Base-by-base conservation (phyloP, 768 basidiomycete species). In the Russula olivacea region DNA sequence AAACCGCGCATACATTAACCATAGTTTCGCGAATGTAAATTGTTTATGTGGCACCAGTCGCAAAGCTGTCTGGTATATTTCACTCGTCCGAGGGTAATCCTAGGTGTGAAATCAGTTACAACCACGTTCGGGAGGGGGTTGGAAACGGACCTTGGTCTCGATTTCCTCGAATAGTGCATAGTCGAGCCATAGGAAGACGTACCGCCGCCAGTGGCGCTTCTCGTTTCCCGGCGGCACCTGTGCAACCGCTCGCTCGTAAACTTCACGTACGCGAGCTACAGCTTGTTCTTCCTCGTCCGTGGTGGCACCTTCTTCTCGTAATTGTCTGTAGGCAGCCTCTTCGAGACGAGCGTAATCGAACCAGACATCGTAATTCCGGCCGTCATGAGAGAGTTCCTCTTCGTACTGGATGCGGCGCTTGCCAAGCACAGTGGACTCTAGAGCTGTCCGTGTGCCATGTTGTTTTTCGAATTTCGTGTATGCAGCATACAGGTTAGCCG, bases 401-500 rank as follows among this genome's bases (percentile, higher is more conserved):
- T 99, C 97, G 70, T 99, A 98, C 70, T 98, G 94, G 61, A 99
- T 98, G 43, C 97, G 83, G n/a, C 97, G 86, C 74, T 98, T 99
- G 36, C 95, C 95, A 0, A 98, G 82, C 0, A 99, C 96, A 8
- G 97, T 99, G 45, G 85, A 83, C 73, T 98, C 96, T 28, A 99
- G 84, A 0, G 92, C 87, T 4, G 84, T 81, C 7, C 92, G 86
- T 10, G 89, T 87, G 14, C 97, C 97, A 68, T 94, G 93, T 70
- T 98, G 97, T 74, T 99, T 99, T 77, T 98, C 97, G 66, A 99
- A 98, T 72, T 91, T 93, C 23, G 95, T 96, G 71, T 96, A 99
- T 0, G 94, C 83, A 4, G 94, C 86, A 70, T 98, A 99, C 11
- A 99, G 79, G 10, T 80, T 77, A 0, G 83, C 85, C 7, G 95